Evolutionary conservation across 2,329 filamentous ascomycete species (phyloP).

Genomic region (Cadophora sp.): DNA sequence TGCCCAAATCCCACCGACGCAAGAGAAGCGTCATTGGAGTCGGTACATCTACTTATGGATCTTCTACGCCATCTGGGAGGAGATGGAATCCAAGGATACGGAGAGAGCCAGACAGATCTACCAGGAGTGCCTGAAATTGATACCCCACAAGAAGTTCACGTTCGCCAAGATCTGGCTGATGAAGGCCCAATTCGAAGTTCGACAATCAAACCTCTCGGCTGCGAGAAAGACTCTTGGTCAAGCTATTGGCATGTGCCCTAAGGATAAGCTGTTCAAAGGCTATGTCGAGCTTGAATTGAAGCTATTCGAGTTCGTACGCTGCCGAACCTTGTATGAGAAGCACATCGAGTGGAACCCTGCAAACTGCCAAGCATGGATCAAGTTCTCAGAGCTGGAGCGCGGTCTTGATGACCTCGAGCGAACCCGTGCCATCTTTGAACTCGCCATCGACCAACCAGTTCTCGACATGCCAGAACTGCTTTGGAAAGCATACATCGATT

Average conservation of each 20-base stretch:
- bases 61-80: slow-evolving; percentile 96
- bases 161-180: slow-evolving; percentile 97
- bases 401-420: slow-evolving; percentile 90
- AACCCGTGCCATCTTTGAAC: slow-evolving; percentile 87
- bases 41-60: slow-evolving; percentile 98
- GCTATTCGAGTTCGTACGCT: slow-evolving; percentile 91
- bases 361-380: slow-evolving; percentile 95
- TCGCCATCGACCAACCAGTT: slow-evolving; percentile 80
- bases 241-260: slow-evolving; percentile 92
- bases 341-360: slow-evolving; percentile 90
- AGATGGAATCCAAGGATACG: slow-evolving; percentile 80
- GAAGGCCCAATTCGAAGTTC: slow-evolving; percentile 91
- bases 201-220: slow-evolving; percentile 79
- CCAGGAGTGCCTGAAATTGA: slow-evolving; percentile 81
- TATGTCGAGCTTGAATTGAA: slow-evolving; percentile 94
- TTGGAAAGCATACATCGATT: slow-evolving; percentile 99
- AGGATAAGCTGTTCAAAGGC: slow-evolving; percentile 92
- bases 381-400: slow-evolving; percentile 91
- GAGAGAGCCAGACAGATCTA: slow-evolving; percentile 89
- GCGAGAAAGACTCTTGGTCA: slow-evolving; percentile 90
- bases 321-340: slow-evolving; percentile 91
- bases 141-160: slow-evolving; percentile 96
- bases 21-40: slow-evolving; percentile 97
- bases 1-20: slow-evolving; percentile 90
- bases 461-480: slow-evolving; percentile 97